Percentiles rank a stretch among this genome's conserved stretches.
phyloP scores from a whole-genome alignment of 257 asterid species.

The Salvia hispanica region DNA sequence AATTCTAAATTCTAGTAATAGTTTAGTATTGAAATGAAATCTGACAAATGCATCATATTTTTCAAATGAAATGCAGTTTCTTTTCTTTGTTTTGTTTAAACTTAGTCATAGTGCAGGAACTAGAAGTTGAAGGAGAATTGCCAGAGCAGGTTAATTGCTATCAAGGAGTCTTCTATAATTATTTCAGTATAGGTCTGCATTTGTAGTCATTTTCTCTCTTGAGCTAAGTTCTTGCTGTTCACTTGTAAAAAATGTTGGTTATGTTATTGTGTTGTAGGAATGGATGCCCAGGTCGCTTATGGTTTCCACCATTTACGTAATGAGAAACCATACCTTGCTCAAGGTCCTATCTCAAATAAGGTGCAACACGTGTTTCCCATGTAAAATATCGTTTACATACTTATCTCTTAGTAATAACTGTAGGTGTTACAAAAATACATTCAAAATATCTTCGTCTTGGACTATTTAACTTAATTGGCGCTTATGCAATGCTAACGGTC shows the following conservation, averaged over 20 bases:
- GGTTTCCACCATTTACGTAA: constrained; percentile 94
- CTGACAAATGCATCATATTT: not conserved
- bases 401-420: constrained; percentile 13
- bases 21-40: not conserved
- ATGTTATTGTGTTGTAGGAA: constrained; percentile 52
- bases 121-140: constrained; percentile 66
- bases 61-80: not conserved
- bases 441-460: no score
- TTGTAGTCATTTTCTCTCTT: constrained; percentile 19
- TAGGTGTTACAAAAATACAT: constrained; percentile 1
- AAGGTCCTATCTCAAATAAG: constrained; percentile 91
- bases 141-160: constrained; percentile 69
- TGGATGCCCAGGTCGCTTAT: constrained; percentile 98
- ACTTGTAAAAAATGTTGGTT: not conserved
- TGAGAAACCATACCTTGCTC: constrained; percentile 93
- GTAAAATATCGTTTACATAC: constrained; percentile 20
- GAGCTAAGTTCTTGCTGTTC: not conserved
- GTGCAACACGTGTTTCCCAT: constrained; percentile 40
- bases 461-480: no score
- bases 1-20: not conserved
- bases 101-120: constrained; percentile 53
- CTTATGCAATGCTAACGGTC: not conserved
- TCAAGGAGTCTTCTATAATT: constrained; percentile 89
- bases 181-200: constrained; percentile 87
- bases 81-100: not conserved